phyloP scores from a whole-genome alignment of 2,329 filamentous ascomycete genomes.

The Fusarium metavorans region DNA sequence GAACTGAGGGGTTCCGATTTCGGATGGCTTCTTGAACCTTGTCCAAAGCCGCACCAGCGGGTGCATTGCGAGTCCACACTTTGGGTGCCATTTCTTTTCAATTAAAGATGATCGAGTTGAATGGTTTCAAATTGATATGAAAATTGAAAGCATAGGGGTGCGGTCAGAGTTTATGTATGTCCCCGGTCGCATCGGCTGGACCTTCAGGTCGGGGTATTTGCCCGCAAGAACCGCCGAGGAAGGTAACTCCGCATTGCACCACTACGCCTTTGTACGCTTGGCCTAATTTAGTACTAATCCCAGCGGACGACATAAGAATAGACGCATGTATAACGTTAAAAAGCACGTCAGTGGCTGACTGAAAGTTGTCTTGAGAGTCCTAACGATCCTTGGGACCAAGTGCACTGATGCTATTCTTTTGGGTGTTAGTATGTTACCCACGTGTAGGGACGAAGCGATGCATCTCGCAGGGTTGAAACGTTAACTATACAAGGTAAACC shows the following conservation, averaged over 20 bases:
- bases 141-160: neutral
- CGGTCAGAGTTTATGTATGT: neutral
- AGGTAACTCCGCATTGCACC: neutral
- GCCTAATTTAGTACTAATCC: neutral
- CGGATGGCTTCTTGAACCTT: slow-evolving; percentile 38
- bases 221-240: slow-evolving; percentile 3
- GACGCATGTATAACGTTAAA: neutral
- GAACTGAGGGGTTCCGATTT: slow-evolving; percentile 14
- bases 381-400: too few species aligned
- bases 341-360: too few species aligned
- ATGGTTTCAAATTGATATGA: neutral
- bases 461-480: neutral
- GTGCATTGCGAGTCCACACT: slow-evolving; percentile 27
- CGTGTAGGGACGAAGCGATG: neutral
- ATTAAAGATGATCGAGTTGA: neutral
- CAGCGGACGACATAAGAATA: neutral
- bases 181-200: slow-evolving; percentile 25
- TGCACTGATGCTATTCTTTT: neutral
- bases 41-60: slow-evolving; percentile 25
- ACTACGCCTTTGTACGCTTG: neutral
- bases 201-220: slow-evolving; percentile 27
- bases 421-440: too few species aligned
- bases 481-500: neutral
- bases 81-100: slow-evolving; percentile 24
- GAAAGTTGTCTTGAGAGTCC: too few species aligned